Evolutionary conservation across 2,329 filamentous ascomycete species (phyloP).

Genomic region (Trichoderma lentiforme): DNA sequence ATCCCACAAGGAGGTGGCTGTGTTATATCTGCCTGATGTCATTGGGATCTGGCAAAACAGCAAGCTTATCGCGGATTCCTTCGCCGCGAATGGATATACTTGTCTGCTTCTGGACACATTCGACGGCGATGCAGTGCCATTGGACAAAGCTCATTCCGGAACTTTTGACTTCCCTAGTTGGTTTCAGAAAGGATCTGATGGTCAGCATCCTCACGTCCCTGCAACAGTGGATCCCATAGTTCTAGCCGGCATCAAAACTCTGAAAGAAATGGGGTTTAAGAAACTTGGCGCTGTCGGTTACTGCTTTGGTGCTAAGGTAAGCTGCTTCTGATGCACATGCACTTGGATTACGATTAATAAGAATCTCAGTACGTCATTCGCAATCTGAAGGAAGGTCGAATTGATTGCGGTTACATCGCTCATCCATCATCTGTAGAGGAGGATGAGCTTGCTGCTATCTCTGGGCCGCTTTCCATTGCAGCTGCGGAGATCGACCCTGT

Average conservation of each 20-base stretch:
- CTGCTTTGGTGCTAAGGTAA: constrained; percentile 71
- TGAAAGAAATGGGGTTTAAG: constrained; percentile 54
- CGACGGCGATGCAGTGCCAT: constrained; percentile 28
- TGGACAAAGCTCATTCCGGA: constrained; percentile 37
- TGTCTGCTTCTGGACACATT: constrained; percentile 33
- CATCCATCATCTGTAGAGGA: constrained; percentile 73
- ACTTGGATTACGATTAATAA: no score
- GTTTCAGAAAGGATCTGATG: constrained; percentile 38
- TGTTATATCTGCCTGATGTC: constrained; percentile 9
- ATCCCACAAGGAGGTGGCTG: no score
- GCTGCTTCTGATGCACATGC: constrained; percentile 4
- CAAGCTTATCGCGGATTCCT: constrained; percentile 37
- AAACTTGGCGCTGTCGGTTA: constrained; percentile 66
- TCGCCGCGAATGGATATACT: constrained; percentile 32
- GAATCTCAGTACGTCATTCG: constrained; percentile 59
- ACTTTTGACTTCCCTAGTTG: constrained; percentile 30
- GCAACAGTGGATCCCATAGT: constrained; percentile 31
- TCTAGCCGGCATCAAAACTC: constrained; percentile 43
- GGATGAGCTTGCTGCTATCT: constrained; percentile 62
- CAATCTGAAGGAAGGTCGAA: constrained; percentile 53
- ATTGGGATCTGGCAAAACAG: constrained; percentile 42
- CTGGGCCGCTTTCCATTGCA: constrained; percentile 66
- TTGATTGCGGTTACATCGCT: constrained; percentile 69
- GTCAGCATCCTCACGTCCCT: constrained; percentile 40
- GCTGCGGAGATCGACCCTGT: constrained; percentile 62